Percentiles rank a stretch among this genome's conserved stretches.
phyloP scores from a whole-genome alignment of 805 yeast genomes.

The Starmerella geochares region DNA sequence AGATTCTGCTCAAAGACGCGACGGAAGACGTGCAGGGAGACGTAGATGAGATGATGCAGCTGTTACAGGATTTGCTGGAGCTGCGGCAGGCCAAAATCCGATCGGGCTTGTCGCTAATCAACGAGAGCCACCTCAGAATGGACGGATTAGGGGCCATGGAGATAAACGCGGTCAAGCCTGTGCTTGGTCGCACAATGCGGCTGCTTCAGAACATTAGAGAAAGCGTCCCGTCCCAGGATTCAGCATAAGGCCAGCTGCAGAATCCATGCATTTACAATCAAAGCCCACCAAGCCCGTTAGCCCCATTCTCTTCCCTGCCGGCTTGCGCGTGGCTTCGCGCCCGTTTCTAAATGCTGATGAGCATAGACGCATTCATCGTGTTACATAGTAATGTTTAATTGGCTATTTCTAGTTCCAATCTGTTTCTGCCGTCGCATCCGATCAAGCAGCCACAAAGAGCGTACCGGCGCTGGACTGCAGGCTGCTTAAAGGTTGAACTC shows the following conservation, averaged over 20 bases:
- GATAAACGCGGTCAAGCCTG: conserved; percentile 79
- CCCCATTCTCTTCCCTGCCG: too few species aligned
- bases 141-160: conserved; percentile 77
- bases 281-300: too few species aligned
- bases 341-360: too few species aligned
- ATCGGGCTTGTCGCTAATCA: conserved; percentile 65
- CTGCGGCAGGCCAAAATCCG: conserved; percentile 70
- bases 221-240: background rate
- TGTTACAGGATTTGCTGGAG: conserved; percentile 77
- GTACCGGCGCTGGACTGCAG: too few species aligned
- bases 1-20: conserved; percentile 57
- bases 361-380: too few species aligned
- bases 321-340: too few species aligned
- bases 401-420: too few species aligned
- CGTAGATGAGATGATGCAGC: conserved; percentile 55
- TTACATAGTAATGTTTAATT: too few species aligned
- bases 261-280: too few species aligned
- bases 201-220: conserved; percentile 47
- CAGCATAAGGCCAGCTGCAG: too few species aligned
- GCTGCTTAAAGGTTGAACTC: conserved; percentile 7
- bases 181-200: conserved; percentile 70
- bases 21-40: conserved; percentile 70
- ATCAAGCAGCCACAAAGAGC: too few species aligned
- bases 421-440: too few species aligned
- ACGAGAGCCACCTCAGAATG: conserved; percentile 71